These are phyloP conservation scores for Dioszegia aurantiaca DNA, from an alignment of 768 basidiomycete species.

Conservation along the genomic window DNA sequence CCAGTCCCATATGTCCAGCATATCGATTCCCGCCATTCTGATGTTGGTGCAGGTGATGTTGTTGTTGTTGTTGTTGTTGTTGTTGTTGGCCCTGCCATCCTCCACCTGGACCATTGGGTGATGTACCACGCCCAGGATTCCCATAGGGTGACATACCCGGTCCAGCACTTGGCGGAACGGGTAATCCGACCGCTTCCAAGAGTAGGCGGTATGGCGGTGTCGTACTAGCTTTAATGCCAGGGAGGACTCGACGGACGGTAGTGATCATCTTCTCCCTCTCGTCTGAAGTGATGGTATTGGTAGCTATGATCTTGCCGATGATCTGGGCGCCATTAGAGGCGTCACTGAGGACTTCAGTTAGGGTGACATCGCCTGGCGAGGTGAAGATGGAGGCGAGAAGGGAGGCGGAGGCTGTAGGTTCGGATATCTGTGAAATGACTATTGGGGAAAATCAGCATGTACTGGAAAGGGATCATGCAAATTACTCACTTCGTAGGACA, in stretches of 20 bases:
- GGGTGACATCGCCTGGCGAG: constrained; percentile 81
- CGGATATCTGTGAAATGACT: constrained; percentile 91
- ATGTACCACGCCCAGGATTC: neutral
- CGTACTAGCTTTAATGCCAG: constrained; percentile 83
- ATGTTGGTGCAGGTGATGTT: neutral
- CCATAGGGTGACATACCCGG: constrained; percentile 22
- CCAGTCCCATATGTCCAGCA: neutral
- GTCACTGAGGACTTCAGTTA: constrained; percentile 90
- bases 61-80: too few relatives aligned
- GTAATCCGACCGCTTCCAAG: constrained; percentile 90
- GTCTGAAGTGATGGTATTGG: constrained; percentile 71
- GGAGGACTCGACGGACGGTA: constrained; percentile 83
- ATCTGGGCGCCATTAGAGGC: constrained; percentile 79
- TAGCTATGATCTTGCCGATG: constrained; percentile 84
- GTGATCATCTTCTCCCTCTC: constrained; percentile 72
- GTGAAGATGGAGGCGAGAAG: constrained; percentile 86
- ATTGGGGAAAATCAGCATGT: neutral
- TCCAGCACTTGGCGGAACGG: constrained; percentile 56
- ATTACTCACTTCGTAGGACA: constrained; percentile 68
- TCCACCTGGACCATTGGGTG: neutral
- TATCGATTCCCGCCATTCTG: neutral
- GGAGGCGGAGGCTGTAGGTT: constrained; percentile 78
- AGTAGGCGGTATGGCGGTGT: constrained; percentile 90
- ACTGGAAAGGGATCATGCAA: neutral
- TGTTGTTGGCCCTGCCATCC: too few relatives aligned